Percentiles rank a stretch among this genome's conserved stretches.
These are phyloP conservation scores for Postia placenta DNA, from an alignment of 768 basidiomycete genomes.

Conservation along the genomic window DNA sequence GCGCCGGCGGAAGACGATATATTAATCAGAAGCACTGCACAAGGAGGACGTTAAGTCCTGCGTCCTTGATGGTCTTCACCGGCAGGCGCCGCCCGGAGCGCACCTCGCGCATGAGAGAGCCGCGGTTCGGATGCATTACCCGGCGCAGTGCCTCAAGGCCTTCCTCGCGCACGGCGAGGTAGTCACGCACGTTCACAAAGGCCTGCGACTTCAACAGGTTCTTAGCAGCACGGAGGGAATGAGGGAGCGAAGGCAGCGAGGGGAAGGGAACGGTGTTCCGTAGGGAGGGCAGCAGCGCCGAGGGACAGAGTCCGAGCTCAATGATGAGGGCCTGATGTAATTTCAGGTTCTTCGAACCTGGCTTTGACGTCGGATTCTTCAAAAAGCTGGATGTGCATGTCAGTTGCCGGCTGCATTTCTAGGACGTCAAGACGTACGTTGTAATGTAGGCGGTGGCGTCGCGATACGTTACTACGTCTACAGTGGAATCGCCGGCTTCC, in stretches of 20 bases:
- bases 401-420: neutral
- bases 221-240: conserved; percentile 60
- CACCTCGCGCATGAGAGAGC: conserved; percentile 50
- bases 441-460: conserved; percentile 58
- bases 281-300: conserved; percentile 5
- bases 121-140: conserved; percentile 58
- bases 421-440: conserved; percentile 37
- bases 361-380: conserved; percentile 41
- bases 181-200: conserved; percentile 71
- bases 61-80: conserved; percentile 55
- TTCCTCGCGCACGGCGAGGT: conserved; percentile 57
- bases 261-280: conserved; percentile 20
- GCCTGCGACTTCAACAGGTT: conserved; percentile 57
- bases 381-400: conserved; percentile 8
- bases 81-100: conserved; percentile 39
- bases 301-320: conserved; percentile 53
- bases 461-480: conserved; percentile 37
- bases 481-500: conserved; percentile 29
- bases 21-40: conserved; percentile 30
- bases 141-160: conserved; percentile 55
- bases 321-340: conserved; percentile 71
- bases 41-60: conserved; percentile 52
- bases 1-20: neutral
- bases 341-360: conserved; percentile 42
- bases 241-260: conserved; percentile 43